Percentiles rank a stretch among this genome's conserved stretches.
phyloP scores from a whole-genome alignment of 345 rosid genomes.

The Eutrema japonicum region DNA sequence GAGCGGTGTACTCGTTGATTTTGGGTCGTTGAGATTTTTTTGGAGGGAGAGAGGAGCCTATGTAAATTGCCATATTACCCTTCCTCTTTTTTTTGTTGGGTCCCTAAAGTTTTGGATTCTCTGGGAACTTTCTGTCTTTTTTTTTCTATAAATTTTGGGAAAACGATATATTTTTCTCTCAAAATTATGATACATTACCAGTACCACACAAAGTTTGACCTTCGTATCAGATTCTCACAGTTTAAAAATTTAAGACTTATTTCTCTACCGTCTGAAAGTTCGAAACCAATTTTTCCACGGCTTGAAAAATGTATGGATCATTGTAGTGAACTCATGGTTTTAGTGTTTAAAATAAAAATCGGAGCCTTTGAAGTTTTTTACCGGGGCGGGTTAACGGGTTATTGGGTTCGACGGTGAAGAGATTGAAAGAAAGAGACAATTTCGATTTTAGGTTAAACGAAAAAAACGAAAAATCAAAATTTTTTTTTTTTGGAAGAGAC shows the following conservation, averaged over 20 bases:
- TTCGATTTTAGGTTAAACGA: constrained; percentile 1
- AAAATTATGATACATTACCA: too few species aligned
- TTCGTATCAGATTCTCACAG: too few species aligned
- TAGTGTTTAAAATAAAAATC: constrained; percentile 2
- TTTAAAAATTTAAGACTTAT: too few species aligned
- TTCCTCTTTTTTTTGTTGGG: not conserved
- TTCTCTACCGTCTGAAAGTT: too few species aligned
- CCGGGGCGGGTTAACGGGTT: constrained; percentile 41
- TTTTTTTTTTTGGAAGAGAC: constrained; percentile 9
- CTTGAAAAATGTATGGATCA: constrained; percentile 52
- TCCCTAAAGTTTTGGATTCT: constrained; percentile 39
- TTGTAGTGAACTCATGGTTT: constrained; percentile 47
- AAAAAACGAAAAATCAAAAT: not conserved
- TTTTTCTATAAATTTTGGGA: not conserved
- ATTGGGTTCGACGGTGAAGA: constrained; percentile 35
- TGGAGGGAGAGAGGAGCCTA: constrained; percentile 31
- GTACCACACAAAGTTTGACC: too few species aligned
- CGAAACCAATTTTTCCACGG: too few species aligned
- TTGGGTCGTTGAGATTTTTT: constrained; percentile 53
- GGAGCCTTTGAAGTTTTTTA: not conserved
- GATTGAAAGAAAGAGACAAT: constrained; percentile 9
- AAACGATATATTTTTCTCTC: too few species aligned
- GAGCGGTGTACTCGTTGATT: constrained; percentile 31
- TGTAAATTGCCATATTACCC: constrained; percentile 24
- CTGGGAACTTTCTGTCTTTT: constrained; percentile 7